Percentiles rank a stretch among this genome's conserved stretches.
phyloP scores from a whole-genome alignment of 2,329 filamentous ascomycete genomes.

The Botrytis deweyae region DNA sequence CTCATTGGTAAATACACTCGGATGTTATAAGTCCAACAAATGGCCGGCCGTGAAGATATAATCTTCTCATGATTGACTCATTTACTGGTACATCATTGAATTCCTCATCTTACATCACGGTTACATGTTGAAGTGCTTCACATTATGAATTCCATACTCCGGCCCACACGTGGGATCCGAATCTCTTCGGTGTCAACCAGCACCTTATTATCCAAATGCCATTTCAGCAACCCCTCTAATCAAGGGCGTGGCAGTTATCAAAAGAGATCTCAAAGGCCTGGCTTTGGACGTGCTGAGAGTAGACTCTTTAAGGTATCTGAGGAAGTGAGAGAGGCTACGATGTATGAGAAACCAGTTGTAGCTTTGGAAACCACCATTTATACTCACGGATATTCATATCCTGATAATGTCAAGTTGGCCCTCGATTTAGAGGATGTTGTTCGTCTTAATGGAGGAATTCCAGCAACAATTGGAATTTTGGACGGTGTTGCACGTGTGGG shows the following conservation, averaged over 20 bases:
- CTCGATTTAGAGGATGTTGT: conserved; percentile 77
- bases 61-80: not conserved
- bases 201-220: not conserved
- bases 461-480: conserved; percentile 87
- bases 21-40: not conserved
- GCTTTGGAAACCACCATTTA: conserved; percentile 96
- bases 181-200: conserved; percentile 6
- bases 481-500: conserved; percentile 82
- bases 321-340: conserved; percentile 76
- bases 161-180: not conserved
- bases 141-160: conserved; percentile 18
- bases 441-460: conserved; percentile 75
- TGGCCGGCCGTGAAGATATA: not conserved
- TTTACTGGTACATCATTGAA: not conserved
- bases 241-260: not conserved
- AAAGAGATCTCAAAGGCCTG: not conserved
- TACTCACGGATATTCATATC: conserved; percentile 83
- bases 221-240: not conserved
- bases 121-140: not conserved
- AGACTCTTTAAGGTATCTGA: conserved; percentile 15
- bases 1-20: not conserved
- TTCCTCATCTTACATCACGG: not conserved
- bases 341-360: conserved; percentile 76
- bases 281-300: not conserved
- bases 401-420: conserved; percentile 72